phyloP scores from a whole-genome alignment of 306 rosid genomes.

The Trichosanthes cucumerina region DNA sequence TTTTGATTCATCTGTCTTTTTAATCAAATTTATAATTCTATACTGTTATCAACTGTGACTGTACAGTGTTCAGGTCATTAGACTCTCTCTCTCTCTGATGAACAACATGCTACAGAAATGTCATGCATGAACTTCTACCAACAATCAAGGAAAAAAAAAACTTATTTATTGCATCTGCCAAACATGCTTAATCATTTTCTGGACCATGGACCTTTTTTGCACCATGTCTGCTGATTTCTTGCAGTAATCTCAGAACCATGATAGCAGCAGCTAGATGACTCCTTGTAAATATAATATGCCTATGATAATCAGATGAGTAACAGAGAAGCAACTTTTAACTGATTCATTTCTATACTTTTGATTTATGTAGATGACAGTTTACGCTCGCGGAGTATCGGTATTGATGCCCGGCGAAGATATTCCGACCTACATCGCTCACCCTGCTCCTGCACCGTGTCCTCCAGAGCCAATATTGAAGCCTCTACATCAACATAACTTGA shows the following conservation, averaged over 20 bases:
- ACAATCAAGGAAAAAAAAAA: not conserved
- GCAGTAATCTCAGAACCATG: not conserved
- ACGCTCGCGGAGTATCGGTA: constrained; percentile 46
- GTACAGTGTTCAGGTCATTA: not conserved
- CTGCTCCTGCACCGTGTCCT: constrained; percentile 40
- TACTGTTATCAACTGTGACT: not conserved
- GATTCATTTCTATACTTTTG: not conserved
- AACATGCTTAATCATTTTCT: constrained; percentile 1
- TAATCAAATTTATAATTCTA: not conserved
- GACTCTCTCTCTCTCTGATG: not conserved
- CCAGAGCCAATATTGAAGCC: constrained; percentile 31
- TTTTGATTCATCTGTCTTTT: not conserved
- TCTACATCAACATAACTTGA: constrained; percentile 19
- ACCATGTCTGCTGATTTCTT: not conserved
- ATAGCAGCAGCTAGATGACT: not conserved
- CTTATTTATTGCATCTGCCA: not conserved
- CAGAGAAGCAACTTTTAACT: not conserved
- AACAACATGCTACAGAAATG: not conserved
- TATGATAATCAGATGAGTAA: not conserved
- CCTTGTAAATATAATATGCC: not conserved
- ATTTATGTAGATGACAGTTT: constrained; percentile 28
- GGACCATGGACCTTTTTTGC: not conserved
- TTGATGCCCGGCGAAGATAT: constrained; percentile 61
- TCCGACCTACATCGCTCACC: constrained; percentile 64
- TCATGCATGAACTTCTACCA: not conserved